These are phyloP conservation scores for Pleurotus sapidus DNA, from an alignment of 768 basidiomycete species.

Conservation along the genomic window DNA sequence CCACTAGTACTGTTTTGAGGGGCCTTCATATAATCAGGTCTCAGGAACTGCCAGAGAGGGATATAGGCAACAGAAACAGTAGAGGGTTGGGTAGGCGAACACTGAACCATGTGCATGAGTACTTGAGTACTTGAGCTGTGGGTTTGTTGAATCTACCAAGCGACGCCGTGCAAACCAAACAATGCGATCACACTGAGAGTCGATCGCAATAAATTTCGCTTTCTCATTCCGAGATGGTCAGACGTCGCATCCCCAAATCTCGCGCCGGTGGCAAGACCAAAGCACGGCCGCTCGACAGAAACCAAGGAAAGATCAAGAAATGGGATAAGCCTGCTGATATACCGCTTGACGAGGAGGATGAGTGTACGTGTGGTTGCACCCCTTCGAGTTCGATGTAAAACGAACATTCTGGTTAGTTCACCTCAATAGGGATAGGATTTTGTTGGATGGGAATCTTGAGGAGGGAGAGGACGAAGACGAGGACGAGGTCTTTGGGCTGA, in stretches of 20 bases:
- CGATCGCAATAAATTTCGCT: no score
- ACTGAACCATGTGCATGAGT: no score
- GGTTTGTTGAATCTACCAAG: no score
- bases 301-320: conserved; percentile 52
- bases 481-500: conserved; percentile 80
- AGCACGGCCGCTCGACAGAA: conserved; percentile 46
- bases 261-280: conserved; percentile 25
- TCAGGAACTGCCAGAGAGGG: no score
- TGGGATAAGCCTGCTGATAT: conserved; percentile 72
- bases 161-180: no score
- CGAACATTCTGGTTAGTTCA: conserved; percentile 50
- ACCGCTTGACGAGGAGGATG: conserved; percentile 75
- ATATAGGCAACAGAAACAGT: no score
- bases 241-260: conserved; percentile 39
- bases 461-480: conserved; percentile 59
- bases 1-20: no score
- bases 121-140: no score
- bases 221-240: conserved; percentile 11
- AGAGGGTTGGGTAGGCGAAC: no score
- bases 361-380: conserved; percentile 48
- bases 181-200: no score
- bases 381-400: conserved; percentile 1
- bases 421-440: conserved; percentile 68
- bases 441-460: conserved; percentile 60
- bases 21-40: no score